A percentile compares a stretch with the other conserved stretches of the same genome.
Conservation (phyloP, 768 basidiomycete species). For the Suillus subaureus region DNA sequence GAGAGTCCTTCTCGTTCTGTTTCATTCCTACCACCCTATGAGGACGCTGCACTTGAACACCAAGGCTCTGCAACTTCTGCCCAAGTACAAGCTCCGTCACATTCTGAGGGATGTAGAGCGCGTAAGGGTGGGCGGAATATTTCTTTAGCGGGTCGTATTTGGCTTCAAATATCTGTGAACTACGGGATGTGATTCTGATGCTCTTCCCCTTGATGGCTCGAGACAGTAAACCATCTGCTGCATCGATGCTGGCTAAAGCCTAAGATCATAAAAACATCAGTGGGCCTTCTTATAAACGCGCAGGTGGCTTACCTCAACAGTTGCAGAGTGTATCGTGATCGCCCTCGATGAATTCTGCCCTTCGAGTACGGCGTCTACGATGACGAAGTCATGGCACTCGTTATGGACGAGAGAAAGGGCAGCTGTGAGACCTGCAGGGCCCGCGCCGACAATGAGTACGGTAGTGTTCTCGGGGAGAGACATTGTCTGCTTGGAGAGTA, state of each 20-base stretch:
- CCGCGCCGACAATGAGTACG: conserved; percentile 53
- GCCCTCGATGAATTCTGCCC: conserved; percentile 42
- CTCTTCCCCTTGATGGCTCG: conserved; percentile 26
- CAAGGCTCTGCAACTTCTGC: conserved; percentile 33
- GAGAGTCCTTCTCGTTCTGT: conserved; percentile 27
- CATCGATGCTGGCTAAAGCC: conserved; percentile 46
- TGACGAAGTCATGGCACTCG: conserved; percentile 23
- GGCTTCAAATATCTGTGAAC: conserved; percentile 26
- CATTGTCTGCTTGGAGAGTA: not conserved
- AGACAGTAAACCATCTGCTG: conserved; percentile 36
- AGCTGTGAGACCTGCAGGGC: conserved; percentile 49
- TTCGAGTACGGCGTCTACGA: conserved; percentile 38
- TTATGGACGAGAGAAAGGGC: conserved; percentile 49
- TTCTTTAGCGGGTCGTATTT: conserved; percentile 37
- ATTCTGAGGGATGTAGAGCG: conserved; percentile 44
- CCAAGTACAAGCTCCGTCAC: conserved; percentile 45
- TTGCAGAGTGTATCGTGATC: conserved; percentile 46
- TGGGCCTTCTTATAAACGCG: not conserved
- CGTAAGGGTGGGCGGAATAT: conserved; percentile 47
- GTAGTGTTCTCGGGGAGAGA: conserved; percentile 27
- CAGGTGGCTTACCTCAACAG: conserved; percentile 42
- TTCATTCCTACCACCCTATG: conserved; percentile 42
- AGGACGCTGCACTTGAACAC: conserved; percentile 39
- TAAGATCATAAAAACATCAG: conserved; percentile 29
- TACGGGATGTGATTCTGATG: conserved; percentile 35